phyloP scores from a whole-genome alignment of 2,329 filamentous ascomycete genomes.

The Talaromyces sp. region DNA sequence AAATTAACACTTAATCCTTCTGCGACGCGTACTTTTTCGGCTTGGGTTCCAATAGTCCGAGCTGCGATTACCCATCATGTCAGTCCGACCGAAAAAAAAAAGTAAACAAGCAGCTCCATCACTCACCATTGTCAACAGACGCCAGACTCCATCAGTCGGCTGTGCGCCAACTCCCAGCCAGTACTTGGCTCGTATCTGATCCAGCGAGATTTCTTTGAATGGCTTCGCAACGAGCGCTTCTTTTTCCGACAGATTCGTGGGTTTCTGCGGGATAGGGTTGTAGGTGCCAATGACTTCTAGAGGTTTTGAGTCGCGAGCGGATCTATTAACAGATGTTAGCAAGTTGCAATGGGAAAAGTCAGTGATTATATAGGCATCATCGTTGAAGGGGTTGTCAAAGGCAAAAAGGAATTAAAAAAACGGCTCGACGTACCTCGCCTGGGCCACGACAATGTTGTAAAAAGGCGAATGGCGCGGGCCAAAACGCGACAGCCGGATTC shows the following conservation, averaged over 20 bases:
- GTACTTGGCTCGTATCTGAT: conserved; percentile 75
- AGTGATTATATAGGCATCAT: not conserved
- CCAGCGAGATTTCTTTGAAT: conserved; percentile 89
- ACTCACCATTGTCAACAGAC: conserved; percentile 72
- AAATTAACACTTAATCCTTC: conserved; percentile 2
- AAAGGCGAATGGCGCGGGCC: conserved; percentile 82
- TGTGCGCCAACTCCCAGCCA: conserved; percentile 97
- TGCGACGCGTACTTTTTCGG: conserved; percentile 8
- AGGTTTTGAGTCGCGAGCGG: conserved; percentile 79
- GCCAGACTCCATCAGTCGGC: conserved; percentile 84
- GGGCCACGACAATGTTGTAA: conserved; percentile 95
- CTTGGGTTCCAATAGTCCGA: conserved; percentile 10
- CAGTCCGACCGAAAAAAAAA: no score
- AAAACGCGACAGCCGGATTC: conserved; percentile 90
- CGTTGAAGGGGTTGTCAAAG: not conserved
- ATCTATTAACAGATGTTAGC: conserved; percentile 44
- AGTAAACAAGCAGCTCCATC: not conserved
- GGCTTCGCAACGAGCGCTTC: conserved; percentile 53
- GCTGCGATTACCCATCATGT: not conserved
- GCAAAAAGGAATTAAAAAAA: not conserved
- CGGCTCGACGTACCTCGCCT: conserved; percentile 64
- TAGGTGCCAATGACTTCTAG: conserved; percentile 81
- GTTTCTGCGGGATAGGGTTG: conserved; percentile 54
- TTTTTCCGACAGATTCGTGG: conserved; percentile 45
- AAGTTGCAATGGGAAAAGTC: not conserved